A percentile compares a stretch with the other conserved stretches of the same genome.
These are phyloP conservation scores for Sideroxylon spinosum DNA, from an alignment of 179 eudicot species.

Conservation along the genomic window DNA sequence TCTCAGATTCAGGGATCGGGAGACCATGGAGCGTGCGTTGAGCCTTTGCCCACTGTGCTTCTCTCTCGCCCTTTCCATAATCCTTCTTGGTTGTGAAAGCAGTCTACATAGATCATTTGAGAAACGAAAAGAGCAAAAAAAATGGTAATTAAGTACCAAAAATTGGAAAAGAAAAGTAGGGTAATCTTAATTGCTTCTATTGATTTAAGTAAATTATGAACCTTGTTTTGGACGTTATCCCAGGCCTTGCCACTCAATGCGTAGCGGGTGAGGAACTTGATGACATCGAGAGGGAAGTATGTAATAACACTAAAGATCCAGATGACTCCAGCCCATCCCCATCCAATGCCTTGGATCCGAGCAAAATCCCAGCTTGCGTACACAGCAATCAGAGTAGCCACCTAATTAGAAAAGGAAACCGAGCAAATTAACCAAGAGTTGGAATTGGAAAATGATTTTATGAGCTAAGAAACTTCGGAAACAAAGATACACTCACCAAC, in stretches of 20 bases:
- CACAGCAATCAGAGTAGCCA: slow-evolving; percentile 68
- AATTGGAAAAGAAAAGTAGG: neutral
- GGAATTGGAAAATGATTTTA: neutral
- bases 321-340: slow-evolving; percentile 82
- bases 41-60: slow-evolving; percentile 56
- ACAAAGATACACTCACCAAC: slow-evolving; percentile 31
- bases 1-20: slow-evolving; percentile 22
- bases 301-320: slow-evolving; percentile 65
- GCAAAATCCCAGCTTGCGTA: slow-evolving; percentile 74
- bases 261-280: slow-evolving; percentile 59
- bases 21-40: slow-evolving; percentile 63
- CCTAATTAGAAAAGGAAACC: slow-evolving; percentile 20
- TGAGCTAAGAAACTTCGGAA: neutral
- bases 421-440: neutral
- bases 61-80: slow-evolving; percentile 61
- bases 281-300: slow-evolving; percentile 68
- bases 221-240: slow-evolving; percentile 60
- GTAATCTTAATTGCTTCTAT: neutral
- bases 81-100: slow-evolving; percentile 62
- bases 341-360: slow-evolving; percentile 54
- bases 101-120: slow-evolving; percentile 23
- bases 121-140: neutral
- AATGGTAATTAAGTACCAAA: neutral
- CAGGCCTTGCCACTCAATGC: slow-evolving; percentile 70
- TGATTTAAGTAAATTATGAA: neutral